These are phyloP conservation scores for Russula emetica DNA, from an alignment of 768 basidiomycete species.

Conservation along the genomic window DNA sequence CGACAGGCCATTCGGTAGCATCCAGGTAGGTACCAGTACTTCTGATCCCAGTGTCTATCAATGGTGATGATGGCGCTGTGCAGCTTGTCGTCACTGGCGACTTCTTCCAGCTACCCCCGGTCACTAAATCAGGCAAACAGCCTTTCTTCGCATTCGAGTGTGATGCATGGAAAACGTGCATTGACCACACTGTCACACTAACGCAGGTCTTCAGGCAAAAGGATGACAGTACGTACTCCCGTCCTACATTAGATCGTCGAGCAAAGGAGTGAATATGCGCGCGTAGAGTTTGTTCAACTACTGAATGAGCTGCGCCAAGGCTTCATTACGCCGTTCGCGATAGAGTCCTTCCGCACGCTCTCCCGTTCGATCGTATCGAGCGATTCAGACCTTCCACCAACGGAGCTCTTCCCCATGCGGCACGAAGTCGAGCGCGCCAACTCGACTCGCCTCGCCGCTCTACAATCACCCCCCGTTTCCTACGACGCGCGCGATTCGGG, in stretches of 20 bases:
- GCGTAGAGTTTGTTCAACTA: slow-evolving; percentile 60
- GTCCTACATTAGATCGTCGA: neutral
- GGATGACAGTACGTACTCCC: slow-evolving; percentile 51
- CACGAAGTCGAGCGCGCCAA: slow-evolving; percentile 69
- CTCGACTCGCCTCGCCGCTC: slow-evolving; percentile 44
- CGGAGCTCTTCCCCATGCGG: slow-evolving; percentile 60
- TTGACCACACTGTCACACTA: slow-evolving; percentile 58
- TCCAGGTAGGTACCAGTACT: slow-evolving; percentile 43
- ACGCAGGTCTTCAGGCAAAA: slow-evolving; percentile 75
- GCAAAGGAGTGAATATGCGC: neutral
- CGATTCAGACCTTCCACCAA: slow-evolving; percentile 39
- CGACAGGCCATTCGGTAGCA: slow-evolving; percentile 56
- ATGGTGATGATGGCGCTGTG: neutral
- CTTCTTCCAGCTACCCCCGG: slow-evolving; percentile 63
- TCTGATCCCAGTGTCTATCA: slow-evolving; percentile 36
- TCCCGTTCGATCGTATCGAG: slow-evolving; percentile 35
- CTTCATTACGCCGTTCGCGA: slow-evolving; percentile 43
- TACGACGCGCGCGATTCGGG: slow-evolving; percentile 56
- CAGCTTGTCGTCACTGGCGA: slow-evolving; percentile 60
- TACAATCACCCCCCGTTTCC: slow-evolving; percentile 41
- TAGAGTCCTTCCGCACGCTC: slow-evolving; percentile 46
- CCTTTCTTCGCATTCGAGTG: slow-evolving; percentile 67
- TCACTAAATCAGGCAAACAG: slow-evolving; percentile 41
- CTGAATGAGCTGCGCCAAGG: slow-evolving; percentile 76
- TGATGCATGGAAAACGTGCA: slow-evolving; percentile 51